These are phyloP conservation scores for Cutaneotrichosporon sp. DNA, from an alignment of 1,284 basidiomycete genomes.

Conservation along the genomic window DNA sequence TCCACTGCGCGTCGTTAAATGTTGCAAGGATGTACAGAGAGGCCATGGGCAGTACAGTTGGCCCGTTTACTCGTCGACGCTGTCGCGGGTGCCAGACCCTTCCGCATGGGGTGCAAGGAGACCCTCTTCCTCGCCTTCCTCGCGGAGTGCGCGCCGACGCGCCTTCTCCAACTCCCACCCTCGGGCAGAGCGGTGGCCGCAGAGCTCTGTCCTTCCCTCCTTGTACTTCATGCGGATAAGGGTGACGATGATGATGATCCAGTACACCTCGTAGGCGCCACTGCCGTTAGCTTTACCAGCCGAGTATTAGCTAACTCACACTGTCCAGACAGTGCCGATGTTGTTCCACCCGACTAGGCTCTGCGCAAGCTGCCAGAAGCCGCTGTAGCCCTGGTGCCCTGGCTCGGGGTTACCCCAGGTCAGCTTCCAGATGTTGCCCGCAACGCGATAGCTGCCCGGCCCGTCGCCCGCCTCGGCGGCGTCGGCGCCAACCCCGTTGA, in stretches of 20 bases:
- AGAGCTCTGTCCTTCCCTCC: conserved; percentile 45
- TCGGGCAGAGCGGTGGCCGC: conserved; percentile 25
- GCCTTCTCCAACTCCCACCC: conserved; percentile 24
- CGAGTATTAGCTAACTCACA: conserved; percentile 46
- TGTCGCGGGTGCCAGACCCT: background rate
- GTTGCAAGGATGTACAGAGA: too few species aligned
- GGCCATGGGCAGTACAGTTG: background rate
- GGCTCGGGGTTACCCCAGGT: conserved; percentile 67
- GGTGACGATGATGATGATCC: conserved; percentile 60
- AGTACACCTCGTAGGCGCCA: conserved; percentile 63
- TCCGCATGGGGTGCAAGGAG: conserved; percentile 7
- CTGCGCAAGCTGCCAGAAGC: conserved; percentile 25
- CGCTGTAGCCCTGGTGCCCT: conserved; percentile 51
- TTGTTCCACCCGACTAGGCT: conserved; percentile 43
- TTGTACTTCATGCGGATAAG: conserved; percentile 62
- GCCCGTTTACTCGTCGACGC: background rate
- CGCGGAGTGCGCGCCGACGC: conserved; percentile 11
- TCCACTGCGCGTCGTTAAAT: too few species aligned
- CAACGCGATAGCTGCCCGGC: conserved; percentile 71
- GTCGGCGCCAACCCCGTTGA: conserved; percentile 60
- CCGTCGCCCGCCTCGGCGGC: conserved; percentile 73
- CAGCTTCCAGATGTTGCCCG: conserved; percentile 78
- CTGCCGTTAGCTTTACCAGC: conserved; percentile 12
- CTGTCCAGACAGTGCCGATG: conserved; percentile 56
- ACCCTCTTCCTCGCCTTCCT: conserved; percentile 25